Evolutionary conservation across 352 stramenopile species (phyloP).

Genomic region (Pseudoperonospora humuli): DNA sequence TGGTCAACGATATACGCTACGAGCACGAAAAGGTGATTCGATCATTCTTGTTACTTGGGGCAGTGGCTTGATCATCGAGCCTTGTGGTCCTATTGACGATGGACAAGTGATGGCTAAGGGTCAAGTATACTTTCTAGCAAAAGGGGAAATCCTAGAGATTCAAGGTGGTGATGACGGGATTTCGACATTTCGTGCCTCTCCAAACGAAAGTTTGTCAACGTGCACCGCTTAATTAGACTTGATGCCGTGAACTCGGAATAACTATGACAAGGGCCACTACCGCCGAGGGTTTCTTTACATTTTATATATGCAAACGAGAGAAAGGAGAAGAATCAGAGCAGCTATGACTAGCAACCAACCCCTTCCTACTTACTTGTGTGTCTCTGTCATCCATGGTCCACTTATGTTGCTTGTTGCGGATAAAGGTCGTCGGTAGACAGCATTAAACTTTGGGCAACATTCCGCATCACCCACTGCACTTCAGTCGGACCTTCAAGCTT

Average conservation of each 20-base stretch:
- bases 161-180: slow-evolving; percentile 29
- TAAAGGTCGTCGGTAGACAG: slow-evolving; percentile 45
- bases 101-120: slow-evolving; percentile 29
- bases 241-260: slow-evolving; percentile 2
- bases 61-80: slow-evolving; percentile 20
- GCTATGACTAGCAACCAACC: slow-evolving; percentile 1
- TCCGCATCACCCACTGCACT: slow-evolving; percentile 71
- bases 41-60: slow-evolving; percentile 49
- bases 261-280: not conserved
- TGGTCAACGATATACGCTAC: slow-evolving; percentile 29
- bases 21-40: slow-evolving; percentile 32
- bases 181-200: slow-evolving; percentile 38
- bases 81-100: slow-evolving; percentile 12
- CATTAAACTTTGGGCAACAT: slow-evolving; percentile 59
- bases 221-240: slow-evolving; percentile 15
- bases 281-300: not conserved
- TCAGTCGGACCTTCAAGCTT: slow-evolving; percentile 35
- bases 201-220: slow-evolving; percentile 38
- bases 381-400: not conserved
- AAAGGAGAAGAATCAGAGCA: slow-evolving; percentile 12
- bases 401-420: slow-evolving; percentile 11
- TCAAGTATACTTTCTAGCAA: slow-evolving; percentile 47
- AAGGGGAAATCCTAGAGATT: slow-evolving; percentile 34
- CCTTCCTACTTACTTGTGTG: not conserved
- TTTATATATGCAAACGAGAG: slow-evolving; percentile 10